A percentile compares a stretch with the other conserved stretches of the same genome.
These are phyloP conservation scores for Chrysosphaeria jannelii DNA, from an alignment of 2,329 filamentous ascomycete genomes.

Conservation along the genomic window DNA sequence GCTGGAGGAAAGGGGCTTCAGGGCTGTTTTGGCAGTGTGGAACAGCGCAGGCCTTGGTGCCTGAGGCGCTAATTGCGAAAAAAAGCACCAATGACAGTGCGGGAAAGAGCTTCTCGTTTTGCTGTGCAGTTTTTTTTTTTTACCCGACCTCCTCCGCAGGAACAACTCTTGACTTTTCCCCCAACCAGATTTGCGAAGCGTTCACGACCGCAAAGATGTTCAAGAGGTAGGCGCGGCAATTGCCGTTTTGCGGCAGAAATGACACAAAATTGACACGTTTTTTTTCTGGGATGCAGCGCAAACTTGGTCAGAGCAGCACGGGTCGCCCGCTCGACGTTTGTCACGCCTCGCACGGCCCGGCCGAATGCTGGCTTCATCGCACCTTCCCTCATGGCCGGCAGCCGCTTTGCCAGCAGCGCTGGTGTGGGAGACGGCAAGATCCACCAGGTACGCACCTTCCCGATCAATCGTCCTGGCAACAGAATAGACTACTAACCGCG, in stretches of 20 bases:
- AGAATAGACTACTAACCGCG: no score
- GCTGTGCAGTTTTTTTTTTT: slow-evolving; percentile 5
- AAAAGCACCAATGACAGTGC: no score
- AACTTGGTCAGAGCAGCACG: slow-evolving; percentile 27
- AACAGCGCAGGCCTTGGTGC: not conserved
- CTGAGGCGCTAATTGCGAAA: no score
- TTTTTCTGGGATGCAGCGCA: slow-evolving; percentile 12
- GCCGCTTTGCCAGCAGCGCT: slow-evolving; percentile 26
- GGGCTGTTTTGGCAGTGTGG: not conserved
- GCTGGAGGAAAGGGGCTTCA: not conserved
- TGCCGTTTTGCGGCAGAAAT: no score
- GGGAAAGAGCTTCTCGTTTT: slow-evolving; percentile 5
- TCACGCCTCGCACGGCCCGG: slow-evolving; percentile 22
- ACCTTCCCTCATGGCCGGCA: slow-evolving; percentile 10
- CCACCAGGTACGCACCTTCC: slow-evolving; percentile 23
- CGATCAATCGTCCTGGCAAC: no score
- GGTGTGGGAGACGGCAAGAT: slow-evolving; percentile 34
- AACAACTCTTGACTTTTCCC: slow-evolving; percentile 1
- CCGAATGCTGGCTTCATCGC: slow-evolving; percentile 9
- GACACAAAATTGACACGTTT: slow-evolving; percentile 14
- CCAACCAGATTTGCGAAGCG: slow-evolving; percentile 3
- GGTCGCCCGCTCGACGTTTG: slow-evolving; percentile 28
- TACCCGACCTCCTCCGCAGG: slow-evolving; percentile 6
- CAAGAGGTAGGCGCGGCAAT: no score
- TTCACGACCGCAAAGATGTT: slow-evolving; percentile 31